A percentile compares a stretch with the other conserved stretches of the same genome.
Conservation (phyloP, 495 filamentous ascomycete genomes). For the Immersiella caudata region DNA sequence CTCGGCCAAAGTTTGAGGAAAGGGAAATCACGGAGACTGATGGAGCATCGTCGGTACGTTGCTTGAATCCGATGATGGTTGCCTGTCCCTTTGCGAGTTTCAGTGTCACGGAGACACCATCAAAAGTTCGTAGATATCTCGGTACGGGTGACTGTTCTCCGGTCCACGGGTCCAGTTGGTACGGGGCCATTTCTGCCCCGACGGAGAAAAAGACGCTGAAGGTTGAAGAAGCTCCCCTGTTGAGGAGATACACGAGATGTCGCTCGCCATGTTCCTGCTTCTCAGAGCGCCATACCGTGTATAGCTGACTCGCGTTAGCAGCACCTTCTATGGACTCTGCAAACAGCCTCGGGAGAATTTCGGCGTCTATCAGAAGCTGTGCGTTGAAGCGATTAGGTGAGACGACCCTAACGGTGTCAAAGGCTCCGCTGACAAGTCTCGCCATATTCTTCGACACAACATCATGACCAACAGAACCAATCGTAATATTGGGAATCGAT, state of each 20-base stretch:
- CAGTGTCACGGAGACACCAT: slow-evolving; percentile 34
- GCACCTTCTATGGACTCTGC: slow-evolving; percentile 31
- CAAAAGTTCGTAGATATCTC: slow-evolving; percentile 30
- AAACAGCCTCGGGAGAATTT: slow-evolving; percentile 30
- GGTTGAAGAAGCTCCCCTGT: slow-evolving; percentile 29
- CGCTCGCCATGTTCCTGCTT: slow-evolving; percentile 11
- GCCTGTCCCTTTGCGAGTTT: slow-evolving; percentile 41
- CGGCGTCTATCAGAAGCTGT: slow-evolving; percentile 19
- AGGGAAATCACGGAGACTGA: slow-evolving; percentile 28
- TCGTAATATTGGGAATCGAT: slow-evolving; percentile 34
- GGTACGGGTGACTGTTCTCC: slow-evolving; percentile 42
- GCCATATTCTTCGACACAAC: slow-evolving; percentile 20
- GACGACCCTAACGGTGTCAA: slow-evolving; percentile 28
- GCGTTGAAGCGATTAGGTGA: slow-evolving; percentile 20
- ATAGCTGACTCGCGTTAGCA: slow-evolving; percentile 40
- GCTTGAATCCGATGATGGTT: slow-evolving; percentile 41
- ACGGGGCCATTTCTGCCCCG: slow-evolving; percentile 35
- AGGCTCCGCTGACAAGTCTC: slow-evolving; percentile 23
- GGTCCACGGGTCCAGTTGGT: slow-evolving; percentile 46
- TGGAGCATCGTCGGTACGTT: slow-evolving; percentile 4
- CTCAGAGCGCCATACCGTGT: slow-evolving; percentile 40
- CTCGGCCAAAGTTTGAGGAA: slow-evolving; percentile 21
- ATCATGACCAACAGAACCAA: slow-evolving; percentile 19
- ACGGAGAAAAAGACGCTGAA: slow-evolving; percentile 37
- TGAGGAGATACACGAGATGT: slow-evolving; percentile 48